These are phyloP conservation scores for Isoetes engelmannii DNA, from an alignment of 83 land plant species.

Conservation along the genomic window DNA sequence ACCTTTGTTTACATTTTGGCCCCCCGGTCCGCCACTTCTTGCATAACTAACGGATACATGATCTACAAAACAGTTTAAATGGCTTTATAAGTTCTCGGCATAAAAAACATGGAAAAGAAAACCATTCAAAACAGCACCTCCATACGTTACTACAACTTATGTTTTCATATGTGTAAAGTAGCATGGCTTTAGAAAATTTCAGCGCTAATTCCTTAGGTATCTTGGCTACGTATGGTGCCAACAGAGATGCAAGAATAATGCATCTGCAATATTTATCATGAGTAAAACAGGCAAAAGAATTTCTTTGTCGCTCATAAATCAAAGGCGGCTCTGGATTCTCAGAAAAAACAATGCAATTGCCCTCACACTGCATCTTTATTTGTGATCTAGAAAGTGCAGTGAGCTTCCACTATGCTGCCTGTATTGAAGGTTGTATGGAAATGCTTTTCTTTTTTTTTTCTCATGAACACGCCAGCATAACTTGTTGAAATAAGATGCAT, in stretches of 20 bases:
- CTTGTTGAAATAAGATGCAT: too few relatives aligned
- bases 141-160: not conserved
- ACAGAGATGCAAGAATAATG: not conserved
- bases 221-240: not conserved
- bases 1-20: conserved; percentile 98
- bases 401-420: too few relatives aligned
- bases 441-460: too few relatives aligned
- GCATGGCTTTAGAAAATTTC: not conserved
- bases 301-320: too few relatives aligned
- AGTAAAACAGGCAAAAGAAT: not conserved
- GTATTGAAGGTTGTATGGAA: too few relatives aligned
- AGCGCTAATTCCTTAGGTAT: not conserved
- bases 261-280: not conserved
- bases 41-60: conserved; percentile 89
- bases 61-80: conserved; percentile 32
- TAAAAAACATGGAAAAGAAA: not conserved
- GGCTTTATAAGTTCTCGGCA: not conserved
- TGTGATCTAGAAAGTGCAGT: too few relatives aligned
- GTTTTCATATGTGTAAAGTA: not conserved
- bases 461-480: too few relatives aligned
- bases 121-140: conserved; percentile 3
- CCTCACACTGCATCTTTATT: too few relatives aligned
- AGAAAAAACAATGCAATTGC: too few relatives aligned
- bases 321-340: too few relatives aligned
- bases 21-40: conserved; percentile 96